Evolutionary conservation across 2,329 filamentous ascomycete genomes (phyloP), one percentile per base, ranked within the genome.

Genomic region (Alternaria arborescens): DNA sequence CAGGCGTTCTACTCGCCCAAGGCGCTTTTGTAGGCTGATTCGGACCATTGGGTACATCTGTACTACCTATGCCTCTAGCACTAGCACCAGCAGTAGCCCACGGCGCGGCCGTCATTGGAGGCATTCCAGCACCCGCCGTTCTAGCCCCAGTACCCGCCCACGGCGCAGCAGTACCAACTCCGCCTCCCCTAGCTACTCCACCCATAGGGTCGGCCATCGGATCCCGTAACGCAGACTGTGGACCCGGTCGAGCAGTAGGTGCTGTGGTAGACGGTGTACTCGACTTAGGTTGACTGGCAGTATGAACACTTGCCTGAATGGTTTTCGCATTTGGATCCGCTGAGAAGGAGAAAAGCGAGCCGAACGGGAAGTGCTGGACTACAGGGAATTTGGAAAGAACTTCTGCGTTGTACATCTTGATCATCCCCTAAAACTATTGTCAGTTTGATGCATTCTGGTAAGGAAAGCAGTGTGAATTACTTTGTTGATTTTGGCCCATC

Each of bases 361-460:
- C 83, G 58, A 85, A 84, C 4, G 80, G 81, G 60, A 85, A 98
- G 79, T 99, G 95, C 79, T 99, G 95, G n/a, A 99, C 93, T 3
- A 99, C 95, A 3, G 95, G 95, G 74, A 97, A 97, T 78, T 99
- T 99, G 40, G 91, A 92, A 14, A 99, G 84, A 3, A 99, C 95
- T 81, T 99, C 95, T 18, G 92, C 95, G 68, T 96, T 93, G 82
- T 94, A 99, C 95, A 99, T 99, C 80, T 98, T 99, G 72, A 99
- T 88, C 95, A 99, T 98, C 52, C 95, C 95, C 89, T 91, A 41
- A 4, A 8, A 7, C 6, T 47, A 69, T 51, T 68, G 65, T 46
- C 11, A 28, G 16, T 28, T 16, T 24, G 11, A 14, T 1, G 18
- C 8, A 22, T 22, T 8, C 2, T 4, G 18, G 5, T 4, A 3